Evolutionary conservation across 106 monocot species (phyloP).

Genomic region (Dendrobium chrysotoxum): DNA sequence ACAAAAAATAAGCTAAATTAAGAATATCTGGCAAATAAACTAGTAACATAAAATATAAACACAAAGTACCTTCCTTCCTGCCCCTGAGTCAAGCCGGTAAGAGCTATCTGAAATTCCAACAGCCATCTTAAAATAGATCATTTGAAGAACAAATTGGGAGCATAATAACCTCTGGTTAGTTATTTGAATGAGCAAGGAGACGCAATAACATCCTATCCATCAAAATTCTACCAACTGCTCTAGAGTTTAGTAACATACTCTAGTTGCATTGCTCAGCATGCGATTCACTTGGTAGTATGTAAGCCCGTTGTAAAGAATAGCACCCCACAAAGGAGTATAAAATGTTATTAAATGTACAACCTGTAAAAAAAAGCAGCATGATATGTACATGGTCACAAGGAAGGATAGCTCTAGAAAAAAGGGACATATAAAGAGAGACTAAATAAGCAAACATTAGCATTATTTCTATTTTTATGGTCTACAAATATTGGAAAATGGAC

Average conservation of each 20-base stretch:
- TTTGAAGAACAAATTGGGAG: constrained; percentile 8
- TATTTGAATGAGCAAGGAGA: constrained; percentile 1
- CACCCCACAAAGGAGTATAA: constrained; percentile 93
- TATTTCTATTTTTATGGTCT: neutral
- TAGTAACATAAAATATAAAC: neutral
- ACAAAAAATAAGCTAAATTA: neutral
- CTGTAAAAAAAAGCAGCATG: constrained; percentile 29
- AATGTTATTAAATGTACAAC: constrained; percentile 86
- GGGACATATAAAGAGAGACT: neutral
- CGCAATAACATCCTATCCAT: neutral
- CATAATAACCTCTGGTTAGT: neutral
- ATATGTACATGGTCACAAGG: neutral
- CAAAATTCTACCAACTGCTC: neutral
- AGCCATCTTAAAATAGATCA: constrained; percentile 69
- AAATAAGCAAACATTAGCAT: neutral
- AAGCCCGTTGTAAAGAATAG: constrained; percentile 95
- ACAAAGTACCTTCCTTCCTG: constrained; percentile 66
- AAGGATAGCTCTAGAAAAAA: neutral
- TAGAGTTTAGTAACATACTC: constrained; percentile 35
- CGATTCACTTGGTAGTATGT: constrained; percentile 94
- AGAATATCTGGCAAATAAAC: neutral
- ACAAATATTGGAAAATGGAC: neutral
- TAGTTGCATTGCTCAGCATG: constrained; percentile 87
- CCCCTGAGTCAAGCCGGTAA: constrained; percentile 53
- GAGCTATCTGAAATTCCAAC: constrained; percentile 77